Evolutionary conservation across 768 basidiomycete genomes (phyloP), one percentile per base, ranked within the genome.

Genomic region (Strobilomyces echinocephalus): DNA sequence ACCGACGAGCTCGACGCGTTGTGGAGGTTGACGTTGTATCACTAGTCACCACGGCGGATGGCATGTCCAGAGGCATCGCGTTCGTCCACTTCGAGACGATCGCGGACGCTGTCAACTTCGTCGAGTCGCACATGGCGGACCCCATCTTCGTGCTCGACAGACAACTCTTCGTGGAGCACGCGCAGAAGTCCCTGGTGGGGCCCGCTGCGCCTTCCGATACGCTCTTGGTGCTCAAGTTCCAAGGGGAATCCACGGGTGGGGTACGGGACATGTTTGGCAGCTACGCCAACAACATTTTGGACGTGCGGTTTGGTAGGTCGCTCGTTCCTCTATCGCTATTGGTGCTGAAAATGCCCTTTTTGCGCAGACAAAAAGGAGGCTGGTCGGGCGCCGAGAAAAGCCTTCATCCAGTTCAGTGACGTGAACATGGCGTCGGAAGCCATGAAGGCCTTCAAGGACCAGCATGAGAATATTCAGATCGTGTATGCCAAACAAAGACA

Each of bases 371-470:
- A 67, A 54, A 64, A 52, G n/a, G 54, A 67, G 21, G 72, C 65
- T 0, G 71, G 73, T 26, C 61, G 60, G 15, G 52, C 53, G 10
- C 62, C 52, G n/a, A 66, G 68, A 7, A 67, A 58, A 4, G 81
- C 77, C 24, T 86, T 83, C 68, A 63, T 87, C 51, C 75, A 82
- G 55, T 85, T 87, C 63, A 68, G 57, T 44, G 60, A 64, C 51
- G 65, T 74, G 45, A 70, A 77, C n/a, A 53, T 65, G 5, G 80
- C 85, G 8, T 74, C 73, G 34, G 69, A 75, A 54, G 85, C 78
- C 2, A 66, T 83, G 57, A 59, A 74, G 9, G 63, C 66, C 33
- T 61, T 81, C 24, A 71, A 76, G 53, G 21, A 50, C 46, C 57
- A 53, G 20, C 58, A 56, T 9, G 48, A 38, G 34, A 20, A 38